Base-by-base conservation (phyloP, 345 rosid genomes). In the Boechera retrofracta region DNA sequence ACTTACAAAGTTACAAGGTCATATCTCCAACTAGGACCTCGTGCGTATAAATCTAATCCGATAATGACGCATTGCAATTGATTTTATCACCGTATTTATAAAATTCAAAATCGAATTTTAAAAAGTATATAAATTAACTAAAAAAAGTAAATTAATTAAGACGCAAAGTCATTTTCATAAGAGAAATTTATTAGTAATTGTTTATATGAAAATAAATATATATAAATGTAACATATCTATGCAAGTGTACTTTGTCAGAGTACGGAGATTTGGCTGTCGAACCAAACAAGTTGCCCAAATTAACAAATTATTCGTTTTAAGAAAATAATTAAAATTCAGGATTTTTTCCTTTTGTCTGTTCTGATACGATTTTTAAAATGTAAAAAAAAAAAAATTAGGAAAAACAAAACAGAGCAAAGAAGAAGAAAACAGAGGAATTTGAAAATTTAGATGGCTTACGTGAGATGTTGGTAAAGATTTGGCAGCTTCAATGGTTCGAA, bases 391-490 rank as follows among this genome's bases (percentile, higher is more conserved):
- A 41, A 65, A 5, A 42, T 1, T 4, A 5, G 7, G 7, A 18
- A 10, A 59, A 21, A 21, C 24, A 21, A 72, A 69, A 18, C 36
- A 60, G 56, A 53, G 36, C 10, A 60, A 55, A 10, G 13, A 44
- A 8, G 1, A 5, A 21, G 24, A 3, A 36, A 72, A 28, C 11
- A 58, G 31, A 60, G 6, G 6, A 16, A 29, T 0, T 0, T 5
- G 32, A 26, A 67, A 16, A 1, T 21, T 48, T 1, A 52, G 5
- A 52, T 15, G 10, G 26, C 91, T 85, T 79, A 94, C 97, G n/a
- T 88, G 83, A 10, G 89, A 80, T 4, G 89, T 81, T 24, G 94
- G 88, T 26, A 90, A 84, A 10, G 91, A 74, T 80, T 82, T 81
- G 21, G 91, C 87, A 16, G 93, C 74, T 52, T 84, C 76, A 35